These are phyloP conservation scores for Pseudogymnoascus sp. DNA, from an alignment of 2,329 filamentous ascomycete species.

Conservation along the genomic window DNA sequence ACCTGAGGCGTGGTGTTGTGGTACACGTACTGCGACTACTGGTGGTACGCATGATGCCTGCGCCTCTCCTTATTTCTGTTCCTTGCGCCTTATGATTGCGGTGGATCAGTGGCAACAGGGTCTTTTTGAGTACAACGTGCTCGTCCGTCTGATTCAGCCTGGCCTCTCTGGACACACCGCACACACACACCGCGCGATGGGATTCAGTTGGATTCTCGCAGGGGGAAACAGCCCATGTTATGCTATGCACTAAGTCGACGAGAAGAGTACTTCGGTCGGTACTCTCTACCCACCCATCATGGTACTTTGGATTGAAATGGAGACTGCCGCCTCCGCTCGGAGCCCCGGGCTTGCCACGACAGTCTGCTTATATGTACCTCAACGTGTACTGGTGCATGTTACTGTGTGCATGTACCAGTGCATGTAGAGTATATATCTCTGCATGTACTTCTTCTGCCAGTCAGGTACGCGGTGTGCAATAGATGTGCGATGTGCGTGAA, in stretches of 20 bases:
- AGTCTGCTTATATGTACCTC: not conserved
- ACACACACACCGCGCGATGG: not conserved
- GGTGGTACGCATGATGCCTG: not conserved
- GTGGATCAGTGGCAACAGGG: not conserved
- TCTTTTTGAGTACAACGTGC: not conserved
- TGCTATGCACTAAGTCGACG: too few species aligned
- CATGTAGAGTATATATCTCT: too few species aligned
- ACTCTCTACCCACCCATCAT: not conserved
- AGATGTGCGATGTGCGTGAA: not conserved
- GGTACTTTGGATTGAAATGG: not conserved
- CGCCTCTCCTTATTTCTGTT: not conserved
- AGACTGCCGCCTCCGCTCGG: not conserved
- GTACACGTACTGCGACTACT: not conserved
- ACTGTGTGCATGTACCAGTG: not conserved
- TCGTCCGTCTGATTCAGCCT: not conserved
- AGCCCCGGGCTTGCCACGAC: not conserved
- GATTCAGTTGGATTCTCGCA: not conserved
- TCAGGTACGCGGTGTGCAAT: not conserved
- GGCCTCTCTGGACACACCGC: not conserved
- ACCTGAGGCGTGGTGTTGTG: not conserved
- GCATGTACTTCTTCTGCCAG: not conserved
- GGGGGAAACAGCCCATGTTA: too few species aligned
- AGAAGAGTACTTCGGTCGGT: not conserved
- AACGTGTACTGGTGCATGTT: not conserved
- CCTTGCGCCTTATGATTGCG: not conserved